A percentile compares a stretch with the other conserved stretches of the same genome.
Evolutionary conservation across 257 asterid genomes (phyloP).

Genomic region (Primulina huaijiensis): DNA sequence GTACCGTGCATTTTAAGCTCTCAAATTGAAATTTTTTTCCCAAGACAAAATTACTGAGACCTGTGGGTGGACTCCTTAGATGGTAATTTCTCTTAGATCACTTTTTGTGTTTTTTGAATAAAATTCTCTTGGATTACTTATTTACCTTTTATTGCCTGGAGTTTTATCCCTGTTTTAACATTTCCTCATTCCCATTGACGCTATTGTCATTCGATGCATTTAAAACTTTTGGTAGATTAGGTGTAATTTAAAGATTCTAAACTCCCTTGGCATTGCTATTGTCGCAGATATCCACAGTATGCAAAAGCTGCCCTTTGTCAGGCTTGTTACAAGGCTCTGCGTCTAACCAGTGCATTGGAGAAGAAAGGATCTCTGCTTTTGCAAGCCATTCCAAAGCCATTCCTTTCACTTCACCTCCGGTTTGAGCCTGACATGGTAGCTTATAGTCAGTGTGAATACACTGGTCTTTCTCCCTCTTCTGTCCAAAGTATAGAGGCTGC

Average conservation of each 20-base stretch:
- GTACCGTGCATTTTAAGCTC: conserved; percentile 37
- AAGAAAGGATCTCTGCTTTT: conserved; percentile 71
- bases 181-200: neutral
- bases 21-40: neutral
- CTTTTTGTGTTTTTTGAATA: neutral
- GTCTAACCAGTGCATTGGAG: conserved; percentile 52
- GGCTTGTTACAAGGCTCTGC: conserved; percentile 81
- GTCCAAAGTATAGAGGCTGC: conserved; percentile 69
- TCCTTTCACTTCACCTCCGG: conserved; percentile 93
- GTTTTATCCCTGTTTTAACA: too few species aligned
- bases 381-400: conserved; percentile 95
- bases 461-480: conserved; percentile 64
- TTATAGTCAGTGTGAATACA: conserved; percentile 82
- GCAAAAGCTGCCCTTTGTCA: conserved; percentile 96
- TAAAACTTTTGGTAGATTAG: conserved; percentile 1
- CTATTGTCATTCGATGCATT: neutral
- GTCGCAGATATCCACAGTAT: conserved; percentile 63
- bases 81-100: neutral
- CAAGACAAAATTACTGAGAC: neutral
- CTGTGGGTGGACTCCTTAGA: neutral
- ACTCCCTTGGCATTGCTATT: conserved; percentile 22
- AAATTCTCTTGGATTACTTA: too few species aligned
- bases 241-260: neutral
- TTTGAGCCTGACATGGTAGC: conserved; percentile 99
- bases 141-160: too few species aligned